Conservation (phyloP, 257 asterid genomes). For the Anisodus acutangulus region DNA sequence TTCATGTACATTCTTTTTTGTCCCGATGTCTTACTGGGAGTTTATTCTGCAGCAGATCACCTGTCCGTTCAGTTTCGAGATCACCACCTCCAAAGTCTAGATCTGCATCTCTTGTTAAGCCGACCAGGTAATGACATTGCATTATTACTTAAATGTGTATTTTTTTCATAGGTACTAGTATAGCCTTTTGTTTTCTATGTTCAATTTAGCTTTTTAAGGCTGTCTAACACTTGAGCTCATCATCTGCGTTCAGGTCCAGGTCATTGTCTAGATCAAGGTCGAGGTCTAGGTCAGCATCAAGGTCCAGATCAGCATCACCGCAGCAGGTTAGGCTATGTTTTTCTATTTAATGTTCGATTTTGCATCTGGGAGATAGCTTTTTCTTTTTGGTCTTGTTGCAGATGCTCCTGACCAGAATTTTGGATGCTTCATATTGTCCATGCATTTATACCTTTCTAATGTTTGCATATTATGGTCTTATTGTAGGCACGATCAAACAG, state of each 20-base stretch:
- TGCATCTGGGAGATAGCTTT: not conserved
- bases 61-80: conserved; percentile 66
- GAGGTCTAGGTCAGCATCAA: conserved; percentile 29
- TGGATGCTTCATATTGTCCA: not conserved
- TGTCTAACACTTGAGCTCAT: not conserved
- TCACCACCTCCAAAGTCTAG: conserved; percentile 61
- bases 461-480: not conserved
- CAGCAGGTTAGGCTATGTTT: conserved; percentile 51
- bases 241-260: conserved; percentile 39
- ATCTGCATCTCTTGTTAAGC: conserved; percentile 75
- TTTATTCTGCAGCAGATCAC: conserved; percentile 61
- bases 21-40: conserved; percentile 4
- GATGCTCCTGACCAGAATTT: not conserved
- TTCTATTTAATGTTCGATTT: not conserved
- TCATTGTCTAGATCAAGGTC: conserved; percentile 56
- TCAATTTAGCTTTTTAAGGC: not conserved
- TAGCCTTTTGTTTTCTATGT: not conserved
- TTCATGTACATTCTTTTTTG: not conserved
- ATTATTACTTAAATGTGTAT: not conserved
- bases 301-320: conserved; percentile 70
- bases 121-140: conserved; percentile 52
- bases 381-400: not conserved
- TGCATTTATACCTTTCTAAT: not conserved
- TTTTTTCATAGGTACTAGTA: not conserved
- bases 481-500: conserved; percentile 79